These are phyloP conservation scores for Pythium phragmiticola DNA, from an alignment of 352 stramenopile species.

Conservation along the genomic window DNA sequence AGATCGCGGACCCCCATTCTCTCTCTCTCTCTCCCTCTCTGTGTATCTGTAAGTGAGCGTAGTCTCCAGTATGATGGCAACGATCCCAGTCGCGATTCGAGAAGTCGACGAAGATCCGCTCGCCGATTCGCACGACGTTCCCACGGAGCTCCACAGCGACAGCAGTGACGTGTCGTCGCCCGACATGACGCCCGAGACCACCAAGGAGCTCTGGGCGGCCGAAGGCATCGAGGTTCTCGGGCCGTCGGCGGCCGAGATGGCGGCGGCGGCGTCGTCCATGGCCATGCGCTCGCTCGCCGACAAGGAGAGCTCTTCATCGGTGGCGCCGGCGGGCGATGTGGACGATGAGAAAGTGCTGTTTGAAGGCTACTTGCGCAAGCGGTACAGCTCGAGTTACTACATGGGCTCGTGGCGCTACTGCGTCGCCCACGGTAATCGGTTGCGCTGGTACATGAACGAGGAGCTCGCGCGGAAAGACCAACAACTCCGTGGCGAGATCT, in stretches of 20 bases:
- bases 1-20: background rate
- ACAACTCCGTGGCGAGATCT: constrained; percentile 59
- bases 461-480: constrained; percentile 47
- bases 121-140: constrained; percentile 1
- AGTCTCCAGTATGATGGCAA: constrained; percentile 6
- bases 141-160: constrained; percentile 16
- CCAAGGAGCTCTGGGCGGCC: constrained; percentile 29
- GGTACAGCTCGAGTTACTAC: constrained; percentile 65
- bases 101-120: constrained; percentile 8
- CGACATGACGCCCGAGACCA: constrained; percentile 12
- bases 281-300: constrained; percentile 13
- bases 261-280: constrained; percentile 6
- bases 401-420: constrained; percentile 80
- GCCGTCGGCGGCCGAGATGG: constrained; percentile 9
- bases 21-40: background rate
- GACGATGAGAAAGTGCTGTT: constrained; percentile 27
- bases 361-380: constrained; percentile 64
- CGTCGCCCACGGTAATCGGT: constrained; percentile 51
- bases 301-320: constrained; percentile 12
- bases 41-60: constrained; percentile 1
- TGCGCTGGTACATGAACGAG: constrained; percentile 69
- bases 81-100: constrained; percentile 1
- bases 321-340: background rate
- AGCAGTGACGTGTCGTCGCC: constrained; percentile 18
- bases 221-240: constrained; percentile 24